Evolutionary conservation across 192 early-diverging fungal species (phyloP).

Genomic region (Gaertneriomyces sp.): DNA sequence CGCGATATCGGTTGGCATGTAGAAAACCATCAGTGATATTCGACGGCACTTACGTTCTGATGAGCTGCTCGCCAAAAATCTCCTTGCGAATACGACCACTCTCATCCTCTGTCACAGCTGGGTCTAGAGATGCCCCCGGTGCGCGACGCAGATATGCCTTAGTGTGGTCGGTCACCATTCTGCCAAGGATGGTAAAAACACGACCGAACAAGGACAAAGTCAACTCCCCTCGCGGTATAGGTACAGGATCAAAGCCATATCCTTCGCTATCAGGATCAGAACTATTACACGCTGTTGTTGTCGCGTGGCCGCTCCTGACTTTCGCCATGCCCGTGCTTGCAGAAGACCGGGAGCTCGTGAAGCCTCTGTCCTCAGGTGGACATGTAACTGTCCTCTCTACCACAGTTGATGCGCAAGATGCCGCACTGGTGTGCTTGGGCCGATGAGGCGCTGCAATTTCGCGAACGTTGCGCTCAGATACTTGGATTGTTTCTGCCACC

Average conservation of each 20-base stretch:
- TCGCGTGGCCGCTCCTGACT: background rate
- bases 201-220: constrained; percentile 25
- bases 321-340: background rate
- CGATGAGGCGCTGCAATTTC: too few relatives aligned
- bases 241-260: background rate
- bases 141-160: constrained; percentile 2
- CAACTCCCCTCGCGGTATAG: constrained; percentile 1
- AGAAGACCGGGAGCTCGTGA: background rate
- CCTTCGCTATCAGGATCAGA: background rate
- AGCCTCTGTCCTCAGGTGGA: background rate
- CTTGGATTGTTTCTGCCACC: too few relatives aligned
- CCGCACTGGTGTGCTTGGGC: too few relatives aligned
- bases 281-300: background rate
- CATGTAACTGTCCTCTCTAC: too few relatives aligned
- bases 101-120: background rate
- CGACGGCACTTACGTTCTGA: background rate
- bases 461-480: too few relatives aligned
- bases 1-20: background rate
- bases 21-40: background rate
- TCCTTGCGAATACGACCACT: background rate
- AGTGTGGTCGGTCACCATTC: constrained; percentile 21
- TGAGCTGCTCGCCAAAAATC: constrained; percentile 8
- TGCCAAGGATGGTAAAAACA: constrained; percentile 13
- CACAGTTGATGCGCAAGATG: too few relatives aligned
- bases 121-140: background rate